Conservation (phyloP, 352 stramenopile species). For the Pseudoperonospora humuli region DNA sequence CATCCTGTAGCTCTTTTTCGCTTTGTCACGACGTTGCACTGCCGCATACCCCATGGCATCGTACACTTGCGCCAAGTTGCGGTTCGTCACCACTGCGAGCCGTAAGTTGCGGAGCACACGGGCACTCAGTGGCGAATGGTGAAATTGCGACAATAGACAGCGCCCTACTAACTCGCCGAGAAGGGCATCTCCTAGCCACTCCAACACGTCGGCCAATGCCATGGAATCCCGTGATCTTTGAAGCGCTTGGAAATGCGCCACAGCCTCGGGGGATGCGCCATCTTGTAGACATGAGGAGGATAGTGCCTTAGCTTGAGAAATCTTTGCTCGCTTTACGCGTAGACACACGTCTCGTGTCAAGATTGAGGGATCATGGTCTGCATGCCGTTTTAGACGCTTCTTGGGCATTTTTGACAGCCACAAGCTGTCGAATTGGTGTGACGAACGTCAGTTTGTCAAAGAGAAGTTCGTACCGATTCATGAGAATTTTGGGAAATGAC, state of each 20-base stretch:
- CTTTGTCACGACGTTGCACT: conserved; percentile 1
- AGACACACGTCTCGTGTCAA: conserved; percentile 6
- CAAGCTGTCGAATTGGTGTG: too few species aligned
- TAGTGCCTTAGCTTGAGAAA: background rate
- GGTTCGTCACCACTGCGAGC: conserved; percentile 55
- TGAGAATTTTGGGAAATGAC: too few species aligned
- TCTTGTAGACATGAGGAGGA: background rate
- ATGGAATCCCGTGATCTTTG: conserved; percentile 3
- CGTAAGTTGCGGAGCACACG: conserved; percentile 62
- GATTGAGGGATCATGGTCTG: conserved; percentile 5
- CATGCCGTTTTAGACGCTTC: conserved; percentile 8
- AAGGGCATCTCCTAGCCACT: conserved; percentile 73
- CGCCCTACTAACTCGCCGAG: conserved; percentile 62
- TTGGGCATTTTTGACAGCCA: conserved; percentile 12
- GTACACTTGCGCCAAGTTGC: conserved; percentile 59
- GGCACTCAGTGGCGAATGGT: conserved; percentile 40
- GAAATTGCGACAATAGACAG: conserved; percentile 61
- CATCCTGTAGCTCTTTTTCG: conserved; percentile 18
- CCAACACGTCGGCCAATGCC: conserved; percentile 46
- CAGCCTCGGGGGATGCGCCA: conserved; percentile 3
- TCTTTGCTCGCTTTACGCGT: conserved; percentile 7
- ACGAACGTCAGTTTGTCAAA: too few species aligned
- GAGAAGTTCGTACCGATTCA: too few species aligned
- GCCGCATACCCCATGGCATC: conserved; percentile 54
- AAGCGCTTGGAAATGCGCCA: conserved; percentile 37